Percentiles rank a stretch among this genome's conserved stretches.
These are phyloP conservation scores for Puccinia horiana DNA, from an alignment of 1,284 basidiomycete species.

Conservation along the genomic window DNA sequence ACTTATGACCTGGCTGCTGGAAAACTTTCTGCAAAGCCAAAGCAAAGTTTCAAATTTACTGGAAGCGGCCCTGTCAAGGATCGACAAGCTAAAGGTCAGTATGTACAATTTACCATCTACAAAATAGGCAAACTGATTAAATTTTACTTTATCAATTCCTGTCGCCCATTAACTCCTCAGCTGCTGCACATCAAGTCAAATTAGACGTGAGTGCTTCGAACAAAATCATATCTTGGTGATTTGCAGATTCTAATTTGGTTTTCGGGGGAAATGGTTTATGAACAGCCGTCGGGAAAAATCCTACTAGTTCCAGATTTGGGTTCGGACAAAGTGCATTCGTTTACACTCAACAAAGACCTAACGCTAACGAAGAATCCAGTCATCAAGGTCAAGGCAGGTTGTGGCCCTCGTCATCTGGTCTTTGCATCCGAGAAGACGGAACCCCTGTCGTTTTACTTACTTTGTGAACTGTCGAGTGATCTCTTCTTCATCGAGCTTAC, in stretches of 20 bases:
- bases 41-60: not conserved
- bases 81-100: conserved; percentile 24
- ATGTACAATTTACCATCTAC: not conserved
- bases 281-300: conserved; percentile 15
- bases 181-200: conserved; percentile 34
- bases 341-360: not conserved
- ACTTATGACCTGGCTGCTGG: conserved; percentile 14
- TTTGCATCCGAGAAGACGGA: not conserved
- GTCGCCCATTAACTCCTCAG: not conserved
- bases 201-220: conserved; percentile 18
- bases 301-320: conserved; percentile 38
- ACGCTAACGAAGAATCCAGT: conserved; percentile 8
- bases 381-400: conserved; percentile 20
- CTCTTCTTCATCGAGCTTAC: conserved; percentile 29
- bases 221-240: not conserved
- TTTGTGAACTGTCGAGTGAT: conserved; percentile 33
- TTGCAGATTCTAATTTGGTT: not conserved
- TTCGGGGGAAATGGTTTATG: not conserved
- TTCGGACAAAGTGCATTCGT: conserved; percentile 29
- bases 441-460: not conserved
- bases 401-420: conserved; percentile 36
- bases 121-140: not conserved
- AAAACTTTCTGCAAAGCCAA: not conserved
- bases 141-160: not conserved
- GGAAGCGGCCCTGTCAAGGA: conserved; percentile 25